These are phyloP conservation scores for Fusarium staphyleae DNA, from an alignment of 2,329 filamentous ascomycete genomes.

Conservation along the genomic window DNA sequence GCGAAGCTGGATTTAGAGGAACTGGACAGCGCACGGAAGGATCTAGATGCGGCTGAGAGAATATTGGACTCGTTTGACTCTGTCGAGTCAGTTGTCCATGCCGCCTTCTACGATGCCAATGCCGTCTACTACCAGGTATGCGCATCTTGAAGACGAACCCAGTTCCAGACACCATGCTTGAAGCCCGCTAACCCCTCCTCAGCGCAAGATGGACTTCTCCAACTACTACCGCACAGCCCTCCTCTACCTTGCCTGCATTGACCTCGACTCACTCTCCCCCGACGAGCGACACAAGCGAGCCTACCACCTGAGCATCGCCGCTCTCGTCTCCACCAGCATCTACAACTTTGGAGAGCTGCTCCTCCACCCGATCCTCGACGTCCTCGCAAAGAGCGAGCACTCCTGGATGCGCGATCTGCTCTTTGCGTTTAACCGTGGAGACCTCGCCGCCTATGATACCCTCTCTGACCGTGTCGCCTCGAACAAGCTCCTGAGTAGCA, in stretches of 20 bases:
- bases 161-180: background rate
- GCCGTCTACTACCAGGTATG: constrained; percentile 87
- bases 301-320: constrained; percentile 91
- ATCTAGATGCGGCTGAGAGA: constrained; percentile 85
- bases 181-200: constrained; percentile 47
- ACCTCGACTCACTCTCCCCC: constrained; percentile 75
- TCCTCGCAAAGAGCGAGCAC: constrained; percentile 72
- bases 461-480: constrained; percentile 82
- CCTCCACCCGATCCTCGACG: constrained; percentile 92
- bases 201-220: constrained; percentile 86
- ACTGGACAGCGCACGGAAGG: constrained; percentile 81
- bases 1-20: constrained; percentile 84
- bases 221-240: constrained; percentile 98
- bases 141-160: background rate
- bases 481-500: constrained; percentile 79
- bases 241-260: constrained; percentile 95
- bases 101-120: constrained; percentile 94
- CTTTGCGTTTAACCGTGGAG: constrained; percentile 96
- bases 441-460: constrained; percentile 85
- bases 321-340: constrained; percentile 91
- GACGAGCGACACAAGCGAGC: constrained; percentile 82
- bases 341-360: constrained; percentile 99
- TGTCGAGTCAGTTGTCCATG: constrained; percentile 94
- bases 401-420: constrained; percentile 94
- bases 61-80: constrained; percentile 92